Conservation (phyloP, 2,329 filamentous ascomycete genomes). For the Pseudofabraea citricarpa region DNA sequence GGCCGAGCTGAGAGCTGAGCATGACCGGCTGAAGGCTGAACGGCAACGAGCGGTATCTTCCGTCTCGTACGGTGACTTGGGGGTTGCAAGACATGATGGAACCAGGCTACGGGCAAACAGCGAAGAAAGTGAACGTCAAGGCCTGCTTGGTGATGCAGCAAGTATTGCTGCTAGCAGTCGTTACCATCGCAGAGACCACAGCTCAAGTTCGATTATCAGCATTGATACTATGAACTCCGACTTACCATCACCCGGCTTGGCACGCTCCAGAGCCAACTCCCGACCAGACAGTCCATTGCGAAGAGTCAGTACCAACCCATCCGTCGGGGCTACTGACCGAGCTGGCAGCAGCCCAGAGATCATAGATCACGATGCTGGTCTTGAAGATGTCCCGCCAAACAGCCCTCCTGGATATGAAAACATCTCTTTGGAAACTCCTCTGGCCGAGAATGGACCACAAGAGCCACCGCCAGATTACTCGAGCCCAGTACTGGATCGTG, state of each 20-base stretch:
- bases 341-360: constrained; percentile 26
- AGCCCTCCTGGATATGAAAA: constrained; percentile 27
- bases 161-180: constrained; percentile 30
- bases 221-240: constrained; percentile 41
- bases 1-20: constrained; percentile 52
- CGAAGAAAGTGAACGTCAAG: constrained; percentile 65
- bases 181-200: constrained; percentile 41
- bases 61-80: constrained; percentile 72
- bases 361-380: constrained; percentile 21
- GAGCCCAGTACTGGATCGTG: constrained; percentile 16
- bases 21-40: constrained; percentile 51
- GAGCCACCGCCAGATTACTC: constrained; percentile 26
- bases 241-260: constrained; percentile 34
- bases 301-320: constrained; percentile 12
- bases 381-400: constrained; percentile 21
- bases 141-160: constrained; percentile 67
- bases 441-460: constrained; percentile 3
- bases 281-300: constrained; percentile 33
- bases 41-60: constrained; percentile 66
- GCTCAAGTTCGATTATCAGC: constrained; percentile 52
- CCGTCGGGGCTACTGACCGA: constrained; percentile 10
- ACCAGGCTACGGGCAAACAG: constrained; percentile 70
- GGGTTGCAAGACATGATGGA: constrained; percentile 72
- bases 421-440: constrained; percentile 21
- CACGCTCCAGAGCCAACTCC: constrained; percentile 38